Base-by-base conservation (phyloP, 73 alveolate species). In the Tetrahymena malaccensis region DNA sequence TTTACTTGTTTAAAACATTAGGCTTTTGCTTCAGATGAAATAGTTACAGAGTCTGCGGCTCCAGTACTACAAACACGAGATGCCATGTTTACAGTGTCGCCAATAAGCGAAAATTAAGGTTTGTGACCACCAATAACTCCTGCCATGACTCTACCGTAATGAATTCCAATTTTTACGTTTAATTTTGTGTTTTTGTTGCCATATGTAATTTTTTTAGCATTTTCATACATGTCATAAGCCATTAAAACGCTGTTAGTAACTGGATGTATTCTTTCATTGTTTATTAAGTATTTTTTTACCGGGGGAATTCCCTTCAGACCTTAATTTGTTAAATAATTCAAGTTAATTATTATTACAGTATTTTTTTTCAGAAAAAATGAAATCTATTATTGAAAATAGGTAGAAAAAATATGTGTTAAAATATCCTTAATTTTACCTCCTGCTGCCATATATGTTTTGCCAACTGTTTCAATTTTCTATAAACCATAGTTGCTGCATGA, bases 71-170 rank as follows among this genome's bases (percentile, higher is more conserved):
- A 97, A 97, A 99, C 98, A 96, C 99, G 96, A 93, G 99, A 96
- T 16, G 99, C 98, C 56, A 98, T 98, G 95, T 98, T 98, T 4
- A 98, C 99, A n/a, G 99, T 98, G 96, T 98, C 99, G 15, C 99
- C 99, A 40, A 99, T 97, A 43, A 99, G 96, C 16, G 99, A 97
- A 96, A 99, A 99, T 95, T 99, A 97, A 9, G 99, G 99, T 70
- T 99, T 99, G 85, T 98, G 99, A 25, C 98, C 99, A 0, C 99
- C 99, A 0, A 99, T 99, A 56, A 99, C 99, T 12, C 99, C 99
- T 12, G 99, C 98, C 83, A 98, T 98, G 11, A 99, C 99, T 93
- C 97, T 96, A 16, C 99, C 99, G 94, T 97, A 98, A 95, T 99
- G 99, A 44, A 99, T 98, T n/a, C 99, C 99, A 33, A 99, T 99